Conservation (phyloP, 73 alveolate genomes). For the Tetrahymena borealis region DNA sequence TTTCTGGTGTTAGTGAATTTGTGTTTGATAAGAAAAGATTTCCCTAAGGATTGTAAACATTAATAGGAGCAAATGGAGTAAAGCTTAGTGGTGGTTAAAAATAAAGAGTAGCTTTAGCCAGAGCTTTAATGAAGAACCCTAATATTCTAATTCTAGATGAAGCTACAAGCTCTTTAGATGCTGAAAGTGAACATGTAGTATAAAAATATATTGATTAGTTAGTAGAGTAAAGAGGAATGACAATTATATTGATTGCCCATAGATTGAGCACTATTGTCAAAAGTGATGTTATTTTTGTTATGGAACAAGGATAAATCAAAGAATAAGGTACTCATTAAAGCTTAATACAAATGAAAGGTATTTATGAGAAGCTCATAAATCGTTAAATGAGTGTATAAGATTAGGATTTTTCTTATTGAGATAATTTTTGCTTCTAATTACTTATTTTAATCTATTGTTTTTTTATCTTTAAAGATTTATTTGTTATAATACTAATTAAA, state of each 20-base stretch:
- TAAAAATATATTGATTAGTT: slow-evolving; percentile 53
- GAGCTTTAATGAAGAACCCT: slow-evolving; percentile 61
- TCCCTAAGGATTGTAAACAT: slow-evolving; percentile 62
- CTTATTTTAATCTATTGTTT: too few relatives aligned
- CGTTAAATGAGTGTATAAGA: neutral
- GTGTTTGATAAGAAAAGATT: slow-evolving; percentile 53
- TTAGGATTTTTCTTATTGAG: too few relatives aligned
- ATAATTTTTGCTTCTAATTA: too few relatives aligned
- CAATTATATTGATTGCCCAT: slow-evolving; percentile 48
- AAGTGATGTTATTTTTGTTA: slow-evolving; percentile 34
- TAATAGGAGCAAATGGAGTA: slow-evolving; percentile 62
- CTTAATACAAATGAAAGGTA: slow-evolving; percentile 9
- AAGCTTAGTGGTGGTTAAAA: slow-evolving; percentile 67
- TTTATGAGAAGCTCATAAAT: slow-evolving; percentile 18
- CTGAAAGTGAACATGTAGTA: slow-evolving; percentile 54
- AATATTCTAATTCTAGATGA: slow-evolving; percentile 73
- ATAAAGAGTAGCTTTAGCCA: slow-evolving; percentile 70
- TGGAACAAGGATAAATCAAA: slow-evolving; percentile 32
- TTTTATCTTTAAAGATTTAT: too few relatives aligned
- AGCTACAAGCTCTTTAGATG: slow-evolving; percentile 80
- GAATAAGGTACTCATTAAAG: slow-evolving; percentile 36
- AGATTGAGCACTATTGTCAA: slow-evolving; percentile 38
- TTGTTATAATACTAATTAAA: too few relatives aligned
- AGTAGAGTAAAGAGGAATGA: slow-evolving; percentile 36
- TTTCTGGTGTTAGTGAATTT: slow-evolving; percentile 65